Conservation (phyloP, 2,329 filamentous ascomycete species). For the Drechslera avenae region DNA sequence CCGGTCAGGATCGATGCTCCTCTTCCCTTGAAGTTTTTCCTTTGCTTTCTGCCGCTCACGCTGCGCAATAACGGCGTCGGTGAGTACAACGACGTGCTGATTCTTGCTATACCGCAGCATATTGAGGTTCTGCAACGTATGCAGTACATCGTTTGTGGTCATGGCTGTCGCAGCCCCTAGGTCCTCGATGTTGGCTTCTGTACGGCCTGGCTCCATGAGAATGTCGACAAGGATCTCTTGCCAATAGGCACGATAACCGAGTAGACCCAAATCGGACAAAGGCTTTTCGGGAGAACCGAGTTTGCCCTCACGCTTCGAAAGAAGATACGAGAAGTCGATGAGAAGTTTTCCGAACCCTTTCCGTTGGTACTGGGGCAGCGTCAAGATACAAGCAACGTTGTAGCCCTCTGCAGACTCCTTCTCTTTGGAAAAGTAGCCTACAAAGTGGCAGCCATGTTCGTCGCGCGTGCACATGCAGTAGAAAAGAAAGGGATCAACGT, state of each 20-base stretch:
- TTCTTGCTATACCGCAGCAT: slow-evolving; percentile 97
- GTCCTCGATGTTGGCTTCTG: slow-evolving; percentile 82
- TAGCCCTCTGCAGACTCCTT: slow-evolving; percentile 97
- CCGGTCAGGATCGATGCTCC: slow-evolving; percentile 74
- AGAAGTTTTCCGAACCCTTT: slow-evolving; percentile 91
- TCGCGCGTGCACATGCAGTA: slow-evolving; percentile 95
- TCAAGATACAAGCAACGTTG: slow-evolving; percentile 97
- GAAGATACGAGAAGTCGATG: slow-evolving; percentile 97
- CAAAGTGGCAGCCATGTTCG: slow-evolving; percentile 88
- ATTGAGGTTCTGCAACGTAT: slow-evolving; percentile 89
- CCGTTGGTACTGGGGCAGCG: slow-evolving; percentile 92
- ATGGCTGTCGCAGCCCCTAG: slow-evolving; percentile 81
- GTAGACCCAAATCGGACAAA: slow-evolving; percentile 86
- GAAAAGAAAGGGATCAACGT: slow-evolving; percentile 98
- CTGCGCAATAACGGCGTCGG: slow-evolving; percentile 75
- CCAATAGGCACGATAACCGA: slow-evolving; percentile 98
- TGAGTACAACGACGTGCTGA: slow-evolving; percentile 93
- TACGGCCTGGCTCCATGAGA: slow-evolving; percentile 66
- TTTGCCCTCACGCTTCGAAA: slow-evolving; percentile 93
- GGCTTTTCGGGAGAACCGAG: slow-evolving; percentile 96
- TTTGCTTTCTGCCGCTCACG: slow-evolving; percentile 76
- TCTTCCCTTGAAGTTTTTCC: slow-evolving; percentile 76
- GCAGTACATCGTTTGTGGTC: slow-evolving; percentile 97
- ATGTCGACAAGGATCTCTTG: slow-evolving; percentile 91
- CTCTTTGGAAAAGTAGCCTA: slow-evolving; percentile 70